Evolutionary conservation across 805 yeast genomes (phyloP).

Genomic region (Ogataea thermomethanolica): DNA sequence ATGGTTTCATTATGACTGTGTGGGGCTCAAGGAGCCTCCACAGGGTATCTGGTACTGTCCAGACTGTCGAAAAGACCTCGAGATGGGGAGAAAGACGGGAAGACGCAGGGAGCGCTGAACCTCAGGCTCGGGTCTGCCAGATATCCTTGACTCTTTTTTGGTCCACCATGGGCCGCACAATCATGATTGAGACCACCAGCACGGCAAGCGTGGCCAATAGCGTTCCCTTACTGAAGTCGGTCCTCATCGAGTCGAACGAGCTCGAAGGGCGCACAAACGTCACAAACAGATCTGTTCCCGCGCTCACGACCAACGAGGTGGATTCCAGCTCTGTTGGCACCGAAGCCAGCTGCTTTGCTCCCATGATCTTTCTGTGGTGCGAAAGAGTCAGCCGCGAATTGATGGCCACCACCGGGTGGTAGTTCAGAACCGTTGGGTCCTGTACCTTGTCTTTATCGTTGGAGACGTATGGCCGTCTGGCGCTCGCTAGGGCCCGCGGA

Average conservation of each 20-base stretch:
- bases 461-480: slow-evolving; percentile 62
- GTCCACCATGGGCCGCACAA: slow-evolving; percentile 56
- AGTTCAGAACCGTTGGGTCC: slow-evolving; percentile 59
- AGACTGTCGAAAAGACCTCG: slow-evolving; percentile 53
- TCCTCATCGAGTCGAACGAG: slow-evolving; percentile 73
- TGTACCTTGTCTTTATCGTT: slow-evolving; percentile 48
- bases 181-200: slow-evolving; percentile 43
- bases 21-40: slow-evolving; percentile 91
- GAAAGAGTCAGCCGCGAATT: slow-evolving; percentile 49
- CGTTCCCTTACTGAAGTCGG: slow-evolving; percentile 62
- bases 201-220: slow-evolving; percentile 57
- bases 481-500: slow-evolving; percentile 68
- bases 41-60: slow-evolving; percentile 97
- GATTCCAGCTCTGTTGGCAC: slow-evolving; percentile 74
- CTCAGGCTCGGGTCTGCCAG: slow-evolving; percentile 39
- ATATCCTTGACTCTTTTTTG: slow-evolving; percentile 48
- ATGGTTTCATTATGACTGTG: slow-evolving; percentile 73
- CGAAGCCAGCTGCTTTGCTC: slow-evolving; percentile 36
- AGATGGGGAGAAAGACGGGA: slow-evolving; percentile 26
- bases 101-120: slow-evolving; percentile 10
- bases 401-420: slow-evolving; percentile 57
- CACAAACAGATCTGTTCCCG: slow-evolving; percentile 73
- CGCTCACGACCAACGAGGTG: slow-evolving; percentile 64
- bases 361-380: slow-evolving; percentile 45
- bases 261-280: slow-evolving; percentile 76